Evolutionary conservation across 441 rosid species (phyloP).

Genomic region (Gossypium schwendimanii): DNA sequence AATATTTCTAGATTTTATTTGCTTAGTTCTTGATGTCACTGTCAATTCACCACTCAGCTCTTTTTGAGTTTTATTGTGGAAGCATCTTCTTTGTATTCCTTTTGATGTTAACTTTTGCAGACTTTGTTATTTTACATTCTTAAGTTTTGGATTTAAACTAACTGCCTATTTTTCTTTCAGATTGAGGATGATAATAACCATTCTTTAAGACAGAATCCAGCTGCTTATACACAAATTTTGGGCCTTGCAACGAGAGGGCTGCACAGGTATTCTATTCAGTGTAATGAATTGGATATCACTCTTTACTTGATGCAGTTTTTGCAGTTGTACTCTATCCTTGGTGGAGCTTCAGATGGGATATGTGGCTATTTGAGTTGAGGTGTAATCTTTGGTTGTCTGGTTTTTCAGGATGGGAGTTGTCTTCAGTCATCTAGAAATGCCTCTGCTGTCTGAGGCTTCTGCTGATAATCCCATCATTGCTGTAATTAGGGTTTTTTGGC

Average conservation of each 20-base stretch:
- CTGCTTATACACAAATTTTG: conserved; percentile 55
- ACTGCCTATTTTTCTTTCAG: conserved; percentile 38
- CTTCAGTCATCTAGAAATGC: conserved; percentile 61
- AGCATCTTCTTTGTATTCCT: conserved; percentile 1
- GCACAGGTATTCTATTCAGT: conserved; percentile 49
- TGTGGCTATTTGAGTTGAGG: conserved; percentile 3
- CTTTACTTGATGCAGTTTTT: not conserved
- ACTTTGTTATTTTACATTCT: not conserved
- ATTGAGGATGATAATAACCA: conserved; percentile 49
- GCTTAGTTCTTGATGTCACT: not conserved
- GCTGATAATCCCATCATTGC: conserved; percentile 64
- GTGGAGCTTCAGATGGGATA: not conserved
- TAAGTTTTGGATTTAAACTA: conserved; percentile 8
- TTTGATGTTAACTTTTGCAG: not conserved
- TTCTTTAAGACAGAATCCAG: conserved; percentile 64
- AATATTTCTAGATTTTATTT: not conserved
- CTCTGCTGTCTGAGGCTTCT: conserved; percentile 41
- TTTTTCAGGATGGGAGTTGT: conserved; percentile 81
- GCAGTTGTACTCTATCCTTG: not conserved
- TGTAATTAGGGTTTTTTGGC: conserved; percentile 77
- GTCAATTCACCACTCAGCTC: not conserved
- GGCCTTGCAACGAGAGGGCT: conserved; percentile 76
- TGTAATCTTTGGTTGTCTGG: not conserved
- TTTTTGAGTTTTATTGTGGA: not conserved
- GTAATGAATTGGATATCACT: conserved; percentile 2